Conservation (phyloP, 495 filamentous ascomycete genomes). For the Xylaria bambusicola region DNA sequence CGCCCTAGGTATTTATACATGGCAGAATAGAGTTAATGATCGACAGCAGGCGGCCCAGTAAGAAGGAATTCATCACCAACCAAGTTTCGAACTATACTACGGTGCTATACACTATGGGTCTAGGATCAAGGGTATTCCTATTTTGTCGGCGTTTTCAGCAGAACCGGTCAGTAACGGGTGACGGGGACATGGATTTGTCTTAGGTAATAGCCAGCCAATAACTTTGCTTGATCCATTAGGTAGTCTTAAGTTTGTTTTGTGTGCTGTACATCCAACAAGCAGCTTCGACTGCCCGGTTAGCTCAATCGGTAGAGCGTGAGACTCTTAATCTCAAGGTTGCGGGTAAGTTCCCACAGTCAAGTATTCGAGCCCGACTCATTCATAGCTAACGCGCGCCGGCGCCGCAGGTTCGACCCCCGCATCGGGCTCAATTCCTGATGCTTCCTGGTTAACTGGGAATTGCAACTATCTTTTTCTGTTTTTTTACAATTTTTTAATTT, state of each 20-base stretch:
- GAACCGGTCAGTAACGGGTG: no score
- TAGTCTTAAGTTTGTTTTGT: no score
- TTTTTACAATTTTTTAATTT: not conserved
- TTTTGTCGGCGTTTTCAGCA: no score
- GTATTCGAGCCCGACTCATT: no score
- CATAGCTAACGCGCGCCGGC: no score
- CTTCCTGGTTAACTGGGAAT: conserved; percentile 21
- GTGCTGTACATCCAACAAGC: not conserved
- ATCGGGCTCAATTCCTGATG: conserved; percentile 43
- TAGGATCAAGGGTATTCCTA: conserved; percentile 8
- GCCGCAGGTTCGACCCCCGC: conserved; percentile 48
- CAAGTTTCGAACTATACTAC: no score
- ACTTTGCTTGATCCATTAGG: no score
- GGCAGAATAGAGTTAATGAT: not conserved
- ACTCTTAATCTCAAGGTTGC: conserved; percentile 18
- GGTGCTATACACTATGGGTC: not conserved
- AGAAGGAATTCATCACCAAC: not conserved
- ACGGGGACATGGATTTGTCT: no score
- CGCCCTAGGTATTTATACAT: no score
- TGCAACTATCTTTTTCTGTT: conserved; percentile 22
- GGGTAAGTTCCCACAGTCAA: no score
- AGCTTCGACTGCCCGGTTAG: conserved; percentile 54
- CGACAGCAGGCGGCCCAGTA: not conserved
- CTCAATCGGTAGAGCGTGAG: conserved; percentile 85
- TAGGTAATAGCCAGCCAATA: no score